These are phyloP conservation scores for Aspergillus nanangensis DNA, from an alignment of 495 filamentous ascomycete genomes.

Conservation along the genomic window DNA sequence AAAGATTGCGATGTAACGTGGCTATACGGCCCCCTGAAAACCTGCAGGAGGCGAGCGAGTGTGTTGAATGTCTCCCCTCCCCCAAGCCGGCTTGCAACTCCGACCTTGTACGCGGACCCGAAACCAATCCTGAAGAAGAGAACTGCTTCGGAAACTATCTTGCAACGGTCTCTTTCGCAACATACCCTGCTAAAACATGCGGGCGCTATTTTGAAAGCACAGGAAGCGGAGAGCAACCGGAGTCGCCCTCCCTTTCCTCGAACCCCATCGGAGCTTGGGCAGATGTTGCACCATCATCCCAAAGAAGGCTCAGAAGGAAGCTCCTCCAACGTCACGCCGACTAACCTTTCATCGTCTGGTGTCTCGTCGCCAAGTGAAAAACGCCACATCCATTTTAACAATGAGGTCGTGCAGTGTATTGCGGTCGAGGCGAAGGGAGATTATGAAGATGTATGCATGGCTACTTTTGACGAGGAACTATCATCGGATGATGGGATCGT, in stretches of 20 bases:
- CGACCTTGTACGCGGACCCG: constrained; percentile 73
- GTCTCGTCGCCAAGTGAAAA: constrained; percentile 64
- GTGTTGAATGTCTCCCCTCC: constrained; percentile 45
- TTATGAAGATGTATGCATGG: constrained; percentile 57
- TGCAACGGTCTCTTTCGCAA: constrained; percentile 84
- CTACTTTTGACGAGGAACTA: constrained; percentile 51
- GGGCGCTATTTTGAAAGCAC: constrained; percentile 85
- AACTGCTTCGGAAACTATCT: constrained; percentile 91
- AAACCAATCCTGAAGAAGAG: constrained; percentile 97
- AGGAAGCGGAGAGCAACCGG: constrained; percentile 58
- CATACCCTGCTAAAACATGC: constrained; percentile 93
- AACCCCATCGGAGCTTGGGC: constrained; percentile 63
- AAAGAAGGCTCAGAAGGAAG: constrained; percentile 21
- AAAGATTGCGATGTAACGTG: constrained; percentile 98
- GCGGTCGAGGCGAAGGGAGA: constrained; percentile 81
- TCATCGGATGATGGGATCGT: constrained; percentile 74
- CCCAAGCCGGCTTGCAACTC: constrained; percentile 65
- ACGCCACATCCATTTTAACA: constrained; percentile 94
- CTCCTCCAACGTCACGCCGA: constrained; percentile 24
- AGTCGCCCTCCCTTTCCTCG: constrained; percentile 46
- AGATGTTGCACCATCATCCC: constrained; percentile 36
- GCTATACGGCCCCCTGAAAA: constrained; percentile 92
- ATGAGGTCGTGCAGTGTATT: constrained; percentile 93
- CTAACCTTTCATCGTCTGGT: constrained; percentile 38
- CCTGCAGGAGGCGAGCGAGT: constrained; percentile 43